Percentiles rank a stretch among this genome's conserved stretches.
Conservation (phyloP, 1,284 basidiomycete species). For the Coriolopsis trogii region DNA sequence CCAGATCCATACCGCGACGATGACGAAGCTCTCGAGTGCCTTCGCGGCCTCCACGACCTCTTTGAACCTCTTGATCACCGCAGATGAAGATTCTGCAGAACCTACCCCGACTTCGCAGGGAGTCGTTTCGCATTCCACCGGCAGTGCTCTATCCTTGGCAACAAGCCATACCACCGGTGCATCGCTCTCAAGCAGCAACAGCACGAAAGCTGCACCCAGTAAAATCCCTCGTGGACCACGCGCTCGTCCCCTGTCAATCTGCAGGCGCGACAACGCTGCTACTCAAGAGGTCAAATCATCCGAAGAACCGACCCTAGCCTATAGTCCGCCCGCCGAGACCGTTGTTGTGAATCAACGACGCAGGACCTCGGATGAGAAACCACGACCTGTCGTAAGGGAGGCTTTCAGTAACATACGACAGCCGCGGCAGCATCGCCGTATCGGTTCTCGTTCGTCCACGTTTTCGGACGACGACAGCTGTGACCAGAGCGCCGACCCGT, state of each 20-base stretch:
- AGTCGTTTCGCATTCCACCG: background rate
- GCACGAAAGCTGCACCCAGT: slow-evolving; percentile 12
- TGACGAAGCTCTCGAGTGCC: slow-evolving; percentile 26
- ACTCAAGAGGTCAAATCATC: background rate
- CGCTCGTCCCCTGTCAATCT: slow-evolving; percentile 18
- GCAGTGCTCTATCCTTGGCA: background rate
- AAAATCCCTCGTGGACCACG: slow-evolving; percentile 32
- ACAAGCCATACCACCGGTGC: slow-evolving; percentile 17
- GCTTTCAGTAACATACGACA: slow-evolving; percentile 15
- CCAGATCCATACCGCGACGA: slow-evolving; percentile 30
- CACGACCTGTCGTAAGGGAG: slow-evolving; percentile 10
- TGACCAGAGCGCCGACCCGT: background rate
- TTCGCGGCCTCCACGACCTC: slow-evolving; percentile 28
- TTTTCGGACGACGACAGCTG: background rate
- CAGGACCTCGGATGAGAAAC: background rate
- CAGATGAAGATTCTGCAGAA: background rate
- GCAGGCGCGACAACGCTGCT: slow-evolving; percentile 1
- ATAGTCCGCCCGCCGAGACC: background rate
- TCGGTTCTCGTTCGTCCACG: slow-evolving; percentile 12
- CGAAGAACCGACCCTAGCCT: background rate
- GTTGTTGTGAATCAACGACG: background rate
- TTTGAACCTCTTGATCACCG: slow-evolving; percentile 20
- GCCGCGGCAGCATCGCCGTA: slow-evolving; percentile 19
- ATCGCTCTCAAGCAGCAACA: slow-evolving; percentile 11
- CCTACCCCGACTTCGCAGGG: slow-evolving; percentile 1